Evolutionary conservation across 768 basidiomycete species (phyloP).

Genomic region (Termitomyces sp.): DNA sequence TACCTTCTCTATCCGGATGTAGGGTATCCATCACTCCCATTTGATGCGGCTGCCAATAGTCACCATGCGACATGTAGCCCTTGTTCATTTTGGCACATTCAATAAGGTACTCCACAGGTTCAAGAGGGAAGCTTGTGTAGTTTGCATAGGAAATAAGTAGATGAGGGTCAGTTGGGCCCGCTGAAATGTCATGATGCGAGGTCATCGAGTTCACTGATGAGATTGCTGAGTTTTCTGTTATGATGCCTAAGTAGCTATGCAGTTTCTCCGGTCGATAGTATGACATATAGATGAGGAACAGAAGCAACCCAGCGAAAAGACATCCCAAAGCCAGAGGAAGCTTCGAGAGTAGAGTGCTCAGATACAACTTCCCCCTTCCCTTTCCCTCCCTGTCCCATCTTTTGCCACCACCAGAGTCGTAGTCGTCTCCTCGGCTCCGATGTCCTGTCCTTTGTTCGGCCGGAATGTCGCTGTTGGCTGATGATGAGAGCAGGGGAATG

Average conservation of each 20-base stretch:
- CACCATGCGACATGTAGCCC: constrained; percentile 39
- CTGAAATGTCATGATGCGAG: constrained; percentile 9
- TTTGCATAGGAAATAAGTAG: constrained; percentile 44
- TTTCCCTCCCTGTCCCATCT: constrained; percentile 9
- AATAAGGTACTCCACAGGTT: constrained; percentile 45
- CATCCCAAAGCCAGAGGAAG: constrained; percentile 42
- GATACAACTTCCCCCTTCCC: constrained; percentile 14
- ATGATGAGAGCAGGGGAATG: constrained; percentile 43
- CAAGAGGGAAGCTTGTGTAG: constrained; percentile 31
- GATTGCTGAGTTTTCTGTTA: constrained; percentile 12
- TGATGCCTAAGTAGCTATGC: constrained; percentile 36
- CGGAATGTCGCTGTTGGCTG: constrained; percentile 34
- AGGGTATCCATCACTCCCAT: constrained; percentile 30
- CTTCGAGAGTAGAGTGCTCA: constrained; percentile 20
- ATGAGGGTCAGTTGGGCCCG: constrained; percentile 1
- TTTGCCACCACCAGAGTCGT: constrained; percentile 9
- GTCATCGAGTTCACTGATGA: constrained; percentile 9
- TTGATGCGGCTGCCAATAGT: constrained; percentile 43
- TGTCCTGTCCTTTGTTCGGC: constrained; percentile 22
- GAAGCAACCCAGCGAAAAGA: constrained; percentile 33
- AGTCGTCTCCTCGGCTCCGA: constrained; percentile 36
- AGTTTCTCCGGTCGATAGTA: constrained; percentile 42
- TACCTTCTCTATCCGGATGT: constrained; percentile 20
- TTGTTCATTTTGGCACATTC: constrained; percentile 49
- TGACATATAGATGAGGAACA: constrained; percentile 47